phyloP scores from a whole-genome alignment of 2,329 filamentous ascomycete species.

The Colletotrichum kahawae region DNA sequence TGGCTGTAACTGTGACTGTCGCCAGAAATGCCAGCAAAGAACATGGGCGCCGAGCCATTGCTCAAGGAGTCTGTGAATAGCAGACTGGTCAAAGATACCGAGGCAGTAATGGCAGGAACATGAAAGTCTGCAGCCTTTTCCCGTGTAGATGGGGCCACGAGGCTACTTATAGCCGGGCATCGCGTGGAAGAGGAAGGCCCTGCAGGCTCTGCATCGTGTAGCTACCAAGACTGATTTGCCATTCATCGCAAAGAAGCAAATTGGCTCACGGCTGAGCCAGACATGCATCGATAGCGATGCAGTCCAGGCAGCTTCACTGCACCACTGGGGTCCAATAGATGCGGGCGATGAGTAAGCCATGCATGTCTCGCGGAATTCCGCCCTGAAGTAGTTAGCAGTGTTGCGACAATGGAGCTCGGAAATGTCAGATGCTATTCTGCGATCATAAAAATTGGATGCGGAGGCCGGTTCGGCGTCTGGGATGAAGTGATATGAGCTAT shows the following conservation, averaged over 20 bases:
- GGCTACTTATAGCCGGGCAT: neutral
- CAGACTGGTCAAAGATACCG: neutral
- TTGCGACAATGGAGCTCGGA: neutral
- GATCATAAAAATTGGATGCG: neutral
- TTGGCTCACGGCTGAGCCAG: neutral
- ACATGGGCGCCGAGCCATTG: neutral
- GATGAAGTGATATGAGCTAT: neutral
- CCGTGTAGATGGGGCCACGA: neutral
- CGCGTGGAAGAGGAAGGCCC: neutral
- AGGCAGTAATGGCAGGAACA: neutral
- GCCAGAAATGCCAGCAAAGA: neutral
- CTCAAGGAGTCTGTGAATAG: neutral
- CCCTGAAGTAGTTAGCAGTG: neutral
- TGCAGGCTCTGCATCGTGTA: neutral
- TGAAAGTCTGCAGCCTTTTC: neutral
- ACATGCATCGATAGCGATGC: neutral
- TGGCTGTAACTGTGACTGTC: neutral
- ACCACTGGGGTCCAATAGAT: neutral
- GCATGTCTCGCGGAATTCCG: neutral
- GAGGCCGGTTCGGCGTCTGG: neutral
- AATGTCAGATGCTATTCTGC: neutral
- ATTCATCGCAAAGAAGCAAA: neutral
- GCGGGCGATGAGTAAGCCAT: slow-evolving; percentile 1
- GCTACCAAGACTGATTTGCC: neutral
- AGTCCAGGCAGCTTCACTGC: neutral